Percentiles rank a stretch among this genome's conserved stretches.
Evolutionary conservation across 148 eudicot genomes (phyloP).

Genomic region (Silene latifolia): DNA sequence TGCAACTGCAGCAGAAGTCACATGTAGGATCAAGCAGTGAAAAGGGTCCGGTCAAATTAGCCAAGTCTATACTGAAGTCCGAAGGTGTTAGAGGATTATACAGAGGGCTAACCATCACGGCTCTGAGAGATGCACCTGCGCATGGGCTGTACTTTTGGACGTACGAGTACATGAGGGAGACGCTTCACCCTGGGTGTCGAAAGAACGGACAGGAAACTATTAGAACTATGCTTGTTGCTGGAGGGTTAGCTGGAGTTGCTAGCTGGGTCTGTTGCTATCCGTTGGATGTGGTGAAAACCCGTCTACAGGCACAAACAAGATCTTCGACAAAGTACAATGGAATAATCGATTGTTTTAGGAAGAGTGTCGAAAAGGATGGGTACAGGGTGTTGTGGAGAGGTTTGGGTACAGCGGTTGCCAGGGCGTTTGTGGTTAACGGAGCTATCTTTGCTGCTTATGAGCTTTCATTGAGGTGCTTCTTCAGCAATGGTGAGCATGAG

Average conservation of each 20-base stretch:
- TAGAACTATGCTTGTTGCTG: slow-evolving; percentile 76
- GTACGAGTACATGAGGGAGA: slow-evolving; percentile 69
- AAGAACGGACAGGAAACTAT: slow-evolving; percentile 57
- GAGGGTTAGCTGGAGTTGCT: slow-evolving; percentile 85
- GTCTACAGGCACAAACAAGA: slow-evolving; percentile 60
- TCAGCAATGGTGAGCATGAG: slow-evolving; percentile 27
- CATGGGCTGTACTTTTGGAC: slow-evolving; percentile 80
- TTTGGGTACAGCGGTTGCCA: slow-evolving; percentile 65
- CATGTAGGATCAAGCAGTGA: not conserved
- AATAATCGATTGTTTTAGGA: slow-evolving; percentile 60
- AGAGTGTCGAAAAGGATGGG: slow-evolving; percentile 64
- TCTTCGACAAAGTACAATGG: slow-evolving; percentile 47
- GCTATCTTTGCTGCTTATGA: slow-evolving; percentile 84
- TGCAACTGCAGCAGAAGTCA: slow-evolving; percentile 48
- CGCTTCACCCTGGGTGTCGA: slow-evolving; percentile 83
- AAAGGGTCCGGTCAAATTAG: slow-evolving; percentile 54
- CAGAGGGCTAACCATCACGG: slow-evolving; percentile 71
- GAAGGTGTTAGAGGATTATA: slow-evolving; percentile 71
- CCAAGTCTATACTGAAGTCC: slow-evolving; percentile 40
- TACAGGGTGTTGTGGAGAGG: slow-evolving; percentile 68
- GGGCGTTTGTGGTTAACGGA: slow-evolving; percentile 90
- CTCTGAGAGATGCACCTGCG: slow-evolving; percentile 79
- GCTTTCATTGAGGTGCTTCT: slow-evolving; percentile 63
- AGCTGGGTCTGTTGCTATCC: slow-evolving; percentile 87
- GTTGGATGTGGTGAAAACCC: slow-evolving; percentile 74